Evolutionary conservation across 257 asterid species (phyloP).

Genomic region (Solanum commersonii): DNA sequence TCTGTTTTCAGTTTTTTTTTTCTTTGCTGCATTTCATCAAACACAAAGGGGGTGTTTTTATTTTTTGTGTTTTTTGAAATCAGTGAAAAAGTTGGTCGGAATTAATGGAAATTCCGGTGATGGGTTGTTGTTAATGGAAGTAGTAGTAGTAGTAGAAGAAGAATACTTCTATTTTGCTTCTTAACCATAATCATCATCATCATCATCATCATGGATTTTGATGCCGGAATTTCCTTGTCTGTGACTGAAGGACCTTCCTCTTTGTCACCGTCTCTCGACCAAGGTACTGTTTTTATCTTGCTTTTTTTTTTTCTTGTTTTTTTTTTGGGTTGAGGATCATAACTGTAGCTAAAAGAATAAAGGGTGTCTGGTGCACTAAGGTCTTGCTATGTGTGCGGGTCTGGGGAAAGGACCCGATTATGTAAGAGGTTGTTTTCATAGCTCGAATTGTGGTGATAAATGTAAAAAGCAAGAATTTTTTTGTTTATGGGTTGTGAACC

Average conservation of each 20-base stretch:
- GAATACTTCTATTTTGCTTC: background rate
- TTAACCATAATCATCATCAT: background rate
- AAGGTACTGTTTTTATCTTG: conserved; percentile 14
- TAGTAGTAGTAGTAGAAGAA: background rate
- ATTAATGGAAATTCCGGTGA: conserved; percentile 23
- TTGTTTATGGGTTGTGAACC: background rate
- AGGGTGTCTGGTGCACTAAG: background rate
- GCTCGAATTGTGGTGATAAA: background rate
- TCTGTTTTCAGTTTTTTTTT: background rate
- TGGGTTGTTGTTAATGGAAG: background rate
- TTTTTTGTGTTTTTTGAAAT: background rate
- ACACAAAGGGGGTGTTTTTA: background rate
- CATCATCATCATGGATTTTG: conserved; percentile 17
- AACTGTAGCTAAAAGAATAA: background rate
- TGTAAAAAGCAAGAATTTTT: background rate
- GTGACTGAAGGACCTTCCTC: conserved; percentile 48
- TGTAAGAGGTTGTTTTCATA: background rate
- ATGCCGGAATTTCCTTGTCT: conserved; percentile 46
- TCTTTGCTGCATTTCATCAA: background rate
- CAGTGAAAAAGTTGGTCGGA: background rate
- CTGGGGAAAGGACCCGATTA: background rate
- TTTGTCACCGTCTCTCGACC: conserved; percentile 14
- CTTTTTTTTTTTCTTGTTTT: background rate
- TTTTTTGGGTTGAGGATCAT: conserved; percentile 1
- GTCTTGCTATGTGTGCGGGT: background rate